phyloP scores from a whole-genome alignment of 2,329 filamentous ascomycete genomes.

The Dothideomycetidae sp. region DNA sequence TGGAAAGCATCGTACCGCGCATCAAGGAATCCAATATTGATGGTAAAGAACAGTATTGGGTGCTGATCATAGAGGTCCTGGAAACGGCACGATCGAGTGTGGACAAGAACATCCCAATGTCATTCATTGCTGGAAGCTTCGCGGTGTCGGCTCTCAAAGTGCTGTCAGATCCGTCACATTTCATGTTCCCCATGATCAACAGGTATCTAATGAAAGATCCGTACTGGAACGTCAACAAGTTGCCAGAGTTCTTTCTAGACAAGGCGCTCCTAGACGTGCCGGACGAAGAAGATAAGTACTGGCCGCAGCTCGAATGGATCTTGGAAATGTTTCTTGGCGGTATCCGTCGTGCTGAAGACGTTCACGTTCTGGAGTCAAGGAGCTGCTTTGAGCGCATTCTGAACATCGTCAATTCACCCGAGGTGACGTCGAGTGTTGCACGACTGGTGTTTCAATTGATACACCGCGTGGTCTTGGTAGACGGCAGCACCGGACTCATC shows the following conservation, averaged over 20 bases:
- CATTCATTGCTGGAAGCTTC: constrained; percentile 64
- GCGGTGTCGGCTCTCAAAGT: constrained; percentile 56
- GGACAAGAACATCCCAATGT: constrained; percentile 30
- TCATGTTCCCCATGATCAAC: constrained; percentile 77
- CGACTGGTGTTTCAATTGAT: constrained; percentile 49
- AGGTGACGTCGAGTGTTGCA: constrained; percentile 41
- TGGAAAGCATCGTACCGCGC: constrained; percentile 46
- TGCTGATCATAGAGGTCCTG: constrained; percentile 64
- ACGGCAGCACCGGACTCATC: constrained; percentile 64
- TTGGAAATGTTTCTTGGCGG: constrained; percentile 56
- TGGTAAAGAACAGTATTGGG: constrained; percentile 63
- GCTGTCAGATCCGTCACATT: constrained; percentile 61
- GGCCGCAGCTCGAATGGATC: constrained; percentile 61
- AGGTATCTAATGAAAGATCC: constrained; percentile 66
- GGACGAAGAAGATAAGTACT: constrained; percentile 56
- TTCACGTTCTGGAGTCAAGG: constrained; percentile 45
- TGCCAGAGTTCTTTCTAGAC: constrained; percentile 48
- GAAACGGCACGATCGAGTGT: constrained; percentile 50
- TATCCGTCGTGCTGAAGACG: constrained; percentile 40
- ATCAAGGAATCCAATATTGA: constrained; percentile 52
- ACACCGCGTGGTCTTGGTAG: constrained; percentile 52
- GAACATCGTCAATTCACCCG: constrained; percentile 52
- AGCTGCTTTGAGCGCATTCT: constrained; percentile 63
- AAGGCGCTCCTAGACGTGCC: constrained; percentile 62
- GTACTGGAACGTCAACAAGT: constrained; percentile 48